A percentile compares a stretch with the other conserved stretches of the same genome.
Conservation (phyloP, 2,329 filamentous ascomycete species). For the Cercospora canescens region DNA sequence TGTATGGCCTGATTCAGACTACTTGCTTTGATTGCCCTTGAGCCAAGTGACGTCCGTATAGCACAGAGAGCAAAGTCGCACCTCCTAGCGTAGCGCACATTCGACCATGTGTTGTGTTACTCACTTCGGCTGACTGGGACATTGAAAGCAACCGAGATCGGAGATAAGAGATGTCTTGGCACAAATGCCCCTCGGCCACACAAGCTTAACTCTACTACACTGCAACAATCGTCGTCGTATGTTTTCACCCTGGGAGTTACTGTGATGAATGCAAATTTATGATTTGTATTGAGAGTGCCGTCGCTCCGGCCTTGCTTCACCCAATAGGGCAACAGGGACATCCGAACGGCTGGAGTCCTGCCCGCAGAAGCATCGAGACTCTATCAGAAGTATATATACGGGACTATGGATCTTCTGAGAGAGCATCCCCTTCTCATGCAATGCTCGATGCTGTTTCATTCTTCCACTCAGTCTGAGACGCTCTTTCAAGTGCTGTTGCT, state of each 20-base stretch:
- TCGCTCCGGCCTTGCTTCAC: too few species aligned
- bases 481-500: not conserved
- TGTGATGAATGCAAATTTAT: too few species aligned
- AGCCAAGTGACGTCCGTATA: not conserved
- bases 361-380: too few species aligned
- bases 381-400: too few species aligned
- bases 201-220: not conserved
- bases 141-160: not conserved
- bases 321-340: too few species aligned
- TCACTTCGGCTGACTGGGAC: not conserved
- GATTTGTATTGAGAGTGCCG: too few species aligned
- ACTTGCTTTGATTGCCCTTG: not conserved
- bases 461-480: not conserved
- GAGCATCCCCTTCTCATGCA: too few species aligned
- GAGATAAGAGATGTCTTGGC: not conserved
- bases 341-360: too few species aligned
- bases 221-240: too few species aligned
- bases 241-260: too few species aligned
- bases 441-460: not conserved
- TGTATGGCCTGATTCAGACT: not conserved
- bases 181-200: not conserved
- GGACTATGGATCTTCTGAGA: too few species aligned
- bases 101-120: not conserved
- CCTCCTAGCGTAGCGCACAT: not conserved
- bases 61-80: not conserved